Evolutionary conservation across 129 eudicot species (phyloP), one percentile per base, ranked within the genome.

Genomic region (Deinandra increscens): DNA sequence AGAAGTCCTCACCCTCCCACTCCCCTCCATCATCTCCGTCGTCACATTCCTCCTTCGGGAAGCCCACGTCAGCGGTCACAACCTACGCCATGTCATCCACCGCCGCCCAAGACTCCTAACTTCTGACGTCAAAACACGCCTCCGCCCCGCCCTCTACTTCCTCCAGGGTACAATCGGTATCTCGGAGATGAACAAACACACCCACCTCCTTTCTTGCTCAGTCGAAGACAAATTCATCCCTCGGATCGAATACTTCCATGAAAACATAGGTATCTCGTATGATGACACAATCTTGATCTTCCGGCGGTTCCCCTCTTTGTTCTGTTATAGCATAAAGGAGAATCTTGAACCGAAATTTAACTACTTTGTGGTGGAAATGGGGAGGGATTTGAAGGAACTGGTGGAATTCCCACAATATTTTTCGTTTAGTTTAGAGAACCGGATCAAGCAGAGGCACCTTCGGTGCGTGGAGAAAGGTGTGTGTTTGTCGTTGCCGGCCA

Each of bases 11-110:
- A 77, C 97, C 10, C 70, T 87, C 48, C 67, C 84, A 0, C 71
- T 84, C 43, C 36, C 79, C 3, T 36, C 74, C 54, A 9, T 85
- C 31, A 55, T 77, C 67, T 83, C 95, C 7, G 85, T 80, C 77
- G 33, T 86, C 78, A 84, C 95, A 3, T 93, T 93, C 82, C 95
- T 93, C 67, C 85, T 89, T 78, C 86, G 97, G 7, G 99, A 93
- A 72, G 99, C 89, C 66, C 80, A 66, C 39, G 93, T 93, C 31
- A 34, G 60, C 20, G 72, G 71, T 62, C 39, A 68, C 55, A 68
- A 80, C 42, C 82, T 93, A 68, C 95, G 92, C 54, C 81, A 62
- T 45, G 87, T 84, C 29, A 79, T 93, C 87, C 86, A 84, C 71
- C 88, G 95, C 29, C 95, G 97, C 17, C 99, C 99, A 1, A 81